Base-by-base conservation (phyloP, 2,329 filamentous ascomycete genomes). In the Cadophora malorum region DNA sequence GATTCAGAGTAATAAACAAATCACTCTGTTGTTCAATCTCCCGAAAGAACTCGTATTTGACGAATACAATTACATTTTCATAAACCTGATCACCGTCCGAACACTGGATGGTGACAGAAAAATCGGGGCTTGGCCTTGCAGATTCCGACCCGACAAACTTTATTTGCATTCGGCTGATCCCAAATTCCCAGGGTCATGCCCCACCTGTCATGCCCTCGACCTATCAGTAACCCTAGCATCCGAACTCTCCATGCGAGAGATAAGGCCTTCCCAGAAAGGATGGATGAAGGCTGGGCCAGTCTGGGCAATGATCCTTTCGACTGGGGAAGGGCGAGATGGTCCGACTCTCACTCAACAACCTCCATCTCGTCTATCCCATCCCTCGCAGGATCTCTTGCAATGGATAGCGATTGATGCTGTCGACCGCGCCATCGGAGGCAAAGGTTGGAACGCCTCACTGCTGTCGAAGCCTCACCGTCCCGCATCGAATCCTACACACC, bases 261-360 rank as follows among this genome's bases (percentile, higher is more conserved):
- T 63, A 63, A 63, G 60, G 60, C 45, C 16, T 33, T 63, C 60
- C 41, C 60, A 63, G 47, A 63, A 21, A 2, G 50, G 60, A n/a
- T 49, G 59, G 25, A 16, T 14, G n/a, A 53, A 19, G 28, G 49
- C 14, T 33, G 41, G 41, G 59, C 41, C 21, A 21, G 58, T 19
- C 59, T 62, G 59, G 59, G 59, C 41, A 50, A 49, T 23, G 59
- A 62, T 62, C 45, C 45, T 49, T 49, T 19, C 14, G 21, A 49
- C 33, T 33, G 10, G 38, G 25, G 58, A 16, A 7, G 19, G 58
- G 33, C n/a, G n/a, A 31, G 31, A 28, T 21, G 59, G 33, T 10
- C 45, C 19, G 28, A 21, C 33, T 12, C 41, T 38, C 56, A 21
- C 38, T 59, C 56, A 25, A 62, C 41, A 33, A 50, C 41, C 19